phyloP scores from a whole-genome alignment of 1,284 basidiomycete genomes.

The Testicularia cyperi region DNA sequence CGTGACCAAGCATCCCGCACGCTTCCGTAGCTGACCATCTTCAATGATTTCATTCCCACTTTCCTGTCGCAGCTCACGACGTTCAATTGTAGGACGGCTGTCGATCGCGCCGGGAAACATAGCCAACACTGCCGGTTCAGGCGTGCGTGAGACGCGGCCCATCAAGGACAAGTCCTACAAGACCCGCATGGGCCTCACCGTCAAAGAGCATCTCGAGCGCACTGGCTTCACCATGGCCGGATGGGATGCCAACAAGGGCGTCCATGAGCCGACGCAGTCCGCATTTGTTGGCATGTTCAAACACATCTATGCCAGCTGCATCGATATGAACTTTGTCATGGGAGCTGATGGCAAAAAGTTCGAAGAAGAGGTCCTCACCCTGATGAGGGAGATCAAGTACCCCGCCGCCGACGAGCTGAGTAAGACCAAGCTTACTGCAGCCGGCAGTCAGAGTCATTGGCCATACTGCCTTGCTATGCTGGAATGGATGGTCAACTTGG shows the following conservation, averaged over 20 bases:
- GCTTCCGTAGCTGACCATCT: background rate
- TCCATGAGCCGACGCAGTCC: slow-evolving; percentile 56
- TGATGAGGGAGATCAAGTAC: slow-evolving; percentile 57
- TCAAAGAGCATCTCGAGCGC: slow-evolving; percentile 46
- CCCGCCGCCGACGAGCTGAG: slow-evolving; percentile 56
- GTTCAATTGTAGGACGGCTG: slow-evolving; percentile 32
- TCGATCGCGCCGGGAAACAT: slow-evolving; percentile 42
- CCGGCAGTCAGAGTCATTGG: slow-evolving; percentile 58
- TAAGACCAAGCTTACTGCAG: slow-evolving; percentile 57
- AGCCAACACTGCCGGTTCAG: slow-evolving; percentile 23
- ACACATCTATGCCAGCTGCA: slow-evolving; percentile 51
- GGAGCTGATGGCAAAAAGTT: slow-evolving; percentile 53
- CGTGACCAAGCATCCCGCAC: too few relatives aligned
- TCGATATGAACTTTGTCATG: slow-evolving; percentile 52
- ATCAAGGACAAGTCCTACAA: slow-evolving; percentile 49
- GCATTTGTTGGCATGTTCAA: slow-evolving; percentile 56
- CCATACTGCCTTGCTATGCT: slow-evolving; percentile 57
- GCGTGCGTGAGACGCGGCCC: slow-evolving; percentile 29
- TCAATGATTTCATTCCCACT: background rate
- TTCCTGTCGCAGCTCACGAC: slow-evolving; percentile 8
- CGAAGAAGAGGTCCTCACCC: slow-evolving; percentile 53
- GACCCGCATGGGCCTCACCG: slow-evolving; percentile 46
- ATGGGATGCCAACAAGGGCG: slow-evolving; percentile 43
- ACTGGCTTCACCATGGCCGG: slow-evolving; percentile 53
- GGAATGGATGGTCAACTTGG: slow-evolving; percentile 57